Evolutionary conservation across 116 monocot genomes (phyloP), one percentile per base, ranked within the genome.

Genomic region (Cymodocea nodosa): DNA sequence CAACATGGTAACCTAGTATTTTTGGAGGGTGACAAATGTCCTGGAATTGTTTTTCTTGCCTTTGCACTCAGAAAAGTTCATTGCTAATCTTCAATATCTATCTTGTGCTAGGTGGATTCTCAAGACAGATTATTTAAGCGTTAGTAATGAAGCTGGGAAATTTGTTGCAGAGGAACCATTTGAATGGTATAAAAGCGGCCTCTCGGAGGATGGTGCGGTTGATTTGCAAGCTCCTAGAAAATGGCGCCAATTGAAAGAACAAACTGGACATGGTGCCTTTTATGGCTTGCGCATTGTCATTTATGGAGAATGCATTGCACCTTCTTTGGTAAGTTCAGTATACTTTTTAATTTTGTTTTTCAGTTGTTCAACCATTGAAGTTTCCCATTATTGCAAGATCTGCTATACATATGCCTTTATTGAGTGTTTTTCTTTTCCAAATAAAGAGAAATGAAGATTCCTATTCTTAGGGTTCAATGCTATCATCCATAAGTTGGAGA

Each of bases 281-380:
- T 76, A 92, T 75, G 84, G 84, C 6, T 78, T 92, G 82, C 73
- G 64, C 19, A 77, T 98, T 16, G 34, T 98, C 60, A 74, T 98
- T 30, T 92, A 98, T 79, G 98, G 98, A 65, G 89, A 98, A 57
- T 89, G 92, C 77, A 84, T 98, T 24, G 79, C 82, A 19, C 98
- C 98, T 35, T 63, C 82, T 54, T 74, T 98, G 98, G 92, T 98
- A 83, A 7, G 18, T 44, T 48, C 18, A 18, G 5, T 53, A 30
- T 59, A 16, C 16, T n/a, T 67, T 19, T 18, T 62, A 18, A n/a
- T 44, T 18, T 39, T 10, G 6, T 35, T 62, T 40, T 11, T 36
- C 6, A 35, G 12, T 15, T 62, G n/a, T 19, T 36, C 15, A 58
- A 20, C 10, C 39, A 6, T 36, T 62, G 16, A 18, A 17, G 35